Conservation (phyloP, 495 filamentous ascomycete species). For the Halenospora varia region DNA sequence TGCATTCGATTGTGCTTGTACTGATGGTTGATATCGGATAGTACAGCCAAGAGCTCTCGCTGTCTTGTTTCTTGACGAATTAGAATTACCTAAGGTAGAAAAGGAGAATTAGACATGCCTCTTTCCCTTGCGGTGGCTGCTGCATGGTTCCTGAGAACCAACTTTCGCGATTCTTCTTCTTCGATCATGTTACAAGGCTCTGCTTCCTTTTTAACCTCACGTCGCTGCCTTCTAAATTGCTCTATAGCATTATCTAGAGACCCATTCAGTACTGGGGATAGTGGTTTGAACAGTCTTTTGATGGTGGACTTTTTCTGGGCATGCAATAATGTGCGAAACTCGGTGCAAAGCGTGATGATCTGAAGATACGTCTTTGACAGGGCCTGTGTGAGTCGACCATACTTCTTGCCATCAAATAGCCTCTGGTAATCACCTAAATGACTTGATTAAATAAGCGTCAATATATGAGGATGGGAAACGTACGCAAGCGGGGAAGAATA, state of each 20-base stretch:
- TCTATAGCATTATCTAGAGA: slow-evolving; percentile 22
- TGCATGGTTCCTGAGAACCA: slow-evolving; percentile 6
- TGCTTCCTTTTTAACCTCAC: slow-evolving; percentile 29
- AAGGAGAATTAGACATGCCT: background rate
- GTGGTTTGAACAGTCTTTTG: slow-evolving; percentile 12
- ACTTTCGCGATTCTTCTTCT: slow-evolving; percentile 3
- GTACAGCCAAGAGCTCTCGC: slow-evolving; percentile 8
- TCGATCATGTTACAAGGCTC: slow-evolving; percentile 30
- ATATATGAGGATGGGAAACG: slow-evolving; percentile 19
- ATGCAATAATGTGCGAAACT: slow-evolving; percentile 30
- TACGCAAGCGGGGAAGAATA: slow-evolving; percentile 31
- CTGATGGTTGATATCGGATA: slow-evolving; percentile 11
- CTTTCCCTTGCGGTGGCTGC: slow-evolving; percentile 14
- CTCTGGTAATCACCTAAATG: slow-evolving; percentile 7
- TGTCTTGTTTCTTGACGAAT: slow-evolving; percentile 1
- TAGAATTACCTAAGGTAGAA: background rate
- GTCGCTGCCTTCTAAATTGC: slow-evolving; percentile 24
- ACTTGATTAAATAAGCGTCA: background rate
- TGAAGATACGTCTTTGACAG: slow-evolving; percentile 36
- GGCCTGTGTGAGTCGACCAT: slow-evolving; percentile 29
- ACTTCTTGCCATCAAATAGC: slow-evolving; percentile 17
- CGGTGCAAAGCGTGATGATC: slow-evolving; percentile 33
- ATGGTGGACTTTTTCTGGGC: slow-evolving; percentile 16
- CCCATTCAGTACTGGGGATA: slow-evolving; percentile 14
- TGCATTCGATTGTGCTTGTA: slow-evolving; percentile 19